Percentiles rank a stretch among this genome's conserved stretches.
Evolutionary conservation across 2,329 filamentous ascomycete genomes (phyloP).

Genomic region (Cytospora leucostoma): DNA sequence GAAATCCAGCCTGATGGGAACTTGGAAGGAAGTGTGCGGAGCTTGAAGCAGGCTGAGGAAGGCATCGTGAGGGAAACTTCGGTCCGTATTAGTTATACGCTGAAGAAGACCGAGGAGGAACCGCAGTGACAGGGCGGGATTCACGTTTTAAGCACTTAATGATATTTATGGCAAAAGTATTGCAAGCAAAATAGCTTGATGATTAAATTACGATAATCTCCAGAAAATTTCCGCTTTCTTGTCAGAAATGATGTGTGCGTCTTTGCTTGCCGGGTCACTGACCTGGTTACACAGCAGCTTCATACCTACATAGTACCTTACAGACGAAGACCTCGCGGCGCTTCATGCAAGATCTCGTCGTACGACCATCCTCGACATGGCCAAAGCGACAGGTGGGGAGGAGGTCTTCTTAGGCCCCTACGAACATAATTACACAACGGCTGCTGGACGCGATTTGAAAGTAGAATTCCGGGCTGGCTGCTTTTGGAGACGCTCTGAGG

Average conservation of each 20-base stretch:
- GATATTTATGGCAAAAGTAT: not conserved
- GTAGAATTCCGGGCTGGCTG: slow-evolving; percentile 14
- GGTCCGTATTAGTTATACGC: slow-evolving; percentile 12
- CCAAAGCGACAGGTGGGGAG: not conserved
- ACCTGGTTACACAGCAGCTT: no score
- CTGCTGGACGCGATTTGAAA: not conserved
- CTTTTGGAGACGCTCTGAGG: slow-evolving; percentile 18
- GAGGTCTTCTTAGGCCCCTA: slow-evolving; percentile 28
- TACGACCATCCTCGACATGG: not conserved
- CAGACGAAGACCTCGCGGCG: not conserved
- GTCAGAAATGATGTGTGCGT: no score
- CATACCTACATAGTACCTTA: not conserved
- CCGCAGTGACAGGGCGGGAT: not conserved
- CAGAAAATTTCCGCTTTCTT: no score
- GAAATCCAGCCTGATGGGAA: not conserved
- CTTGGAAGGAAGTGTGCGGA: not conserved
- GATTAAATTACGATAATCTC: no score
- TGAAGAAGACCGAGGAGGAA: slow-evolving; percentile 8
- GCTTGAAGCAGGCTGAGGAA: not conserved
- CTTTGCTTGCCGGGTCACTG: no score
- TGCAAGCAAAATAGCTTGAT: no score
- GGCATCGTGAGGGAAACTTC: slow-evolving; percentile 14
- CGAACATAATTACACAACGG: slow-evolving; percentile 23
- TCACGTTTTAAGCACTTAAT: not conserved
- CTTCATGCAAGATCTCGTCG: not conserved